These are phyloP conservation scores for Coemansia sp. DNA, from an alignment of 192 early-diverging fungal genomes.

Conservation along the genomic window DNA sequence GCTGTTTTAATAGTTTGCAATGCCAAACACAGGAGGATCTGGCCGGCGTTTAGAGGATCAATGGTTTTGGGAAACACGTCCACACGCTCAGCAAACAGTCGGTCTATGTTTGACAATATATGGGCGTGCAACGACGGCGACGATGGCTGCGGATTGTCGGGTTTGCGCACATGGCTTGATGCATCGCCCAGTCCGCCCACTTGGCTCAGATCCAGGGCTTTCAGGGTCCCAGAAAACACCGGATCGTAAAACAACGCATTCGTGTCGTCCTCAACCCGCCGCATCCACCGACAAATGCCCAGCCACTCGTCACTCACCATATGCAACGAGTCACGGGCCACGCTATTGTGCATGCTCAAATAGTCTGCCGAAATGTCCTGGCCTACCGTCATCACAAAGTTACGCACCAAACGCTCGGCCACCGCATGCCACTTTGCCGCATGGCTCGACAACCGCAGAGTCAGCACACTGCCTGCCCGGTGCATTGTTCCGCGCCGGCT, in stretches of 20 bases:
- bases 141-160: background rate
- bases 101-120: slow-evolving; percentile 53
- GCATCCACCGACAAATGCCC: slow-evolving; percentile 45
- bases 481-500: slow-evolving; percentile 16
- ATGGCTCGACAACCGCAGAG: slow-evolving; percentile 14
- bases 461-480: slow-evolving; percentile 8
- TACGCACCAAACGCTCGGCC: slow-evolving; percentile 32
- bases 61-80: slow-evolving; percentile 44
- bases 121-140: slow-evolving; percentile 27
- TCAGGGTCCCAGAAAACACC: slow-evolving; percentile 35
- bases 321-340: background rate
- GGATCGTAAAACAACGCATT: slow-evolving; percentile 51
- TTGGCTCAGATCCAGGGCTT: slow-evolving; percentile 14
- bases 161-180: background rate
- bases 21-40: slow-evolving; percentile 40
- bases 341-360: slow-evolving; percentile 8
- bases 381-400: slow-evolving; percentile 52
- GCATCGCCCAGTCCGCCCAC: background rate
- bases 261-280: slow-evolving; percentile 47
- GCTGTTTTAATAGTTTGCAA: slow-evolving; percentile 51
- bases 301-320: slow-evolving; percentile 45
- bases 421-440: slow-evolving; percentile 41
- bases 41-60: slow-evolving; percentile 26
- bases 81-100: slow-evolving; percentile 54
- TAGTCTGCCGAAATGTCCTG: slow-evolving; percentile 48